Conservation (phyloP, 306 rosid genomes). For the Lathyrus tuberosus region DNA sequence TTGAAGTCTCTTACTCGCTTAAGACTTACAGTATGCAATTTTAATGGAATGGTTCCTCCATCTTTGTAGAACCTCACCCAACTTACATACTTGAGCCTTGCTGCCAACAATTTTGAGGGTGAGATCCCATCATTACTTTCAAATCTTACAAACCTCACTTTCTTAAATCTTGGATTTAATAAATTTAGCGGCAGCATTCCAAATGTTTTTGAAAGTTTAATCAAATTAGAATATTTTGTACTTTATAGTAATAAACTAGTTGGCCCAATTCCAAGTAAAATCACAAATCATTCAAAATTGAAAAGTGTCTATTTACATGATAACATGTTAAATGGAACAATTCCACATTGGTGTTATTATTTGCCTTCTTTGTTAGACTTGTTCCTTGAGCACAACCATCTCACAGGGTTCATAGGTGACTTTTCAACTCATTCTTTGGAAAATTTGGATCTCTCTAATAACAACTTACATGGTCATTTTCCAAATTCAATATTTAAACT, state of each 20-base stretch:
- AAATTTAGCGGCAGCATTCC: conserved; percentile 27
- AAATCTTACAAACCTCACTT: conserved; percentile 10
- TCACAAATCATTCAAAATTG: not conserved
- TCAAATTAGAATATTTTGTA: not conserved
- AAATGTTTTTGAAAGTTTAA: not conserved
- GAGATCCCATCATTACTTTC: conserved; percentile 18
- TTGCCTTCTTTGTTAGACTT: not conserved
- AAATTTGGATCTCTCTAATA: not conserved
- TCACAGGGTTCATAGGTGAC: not conserved
- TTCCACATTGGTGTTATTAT: not conserved
- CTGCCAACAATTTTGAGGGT: not conserved
- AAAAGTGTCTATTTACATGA: rapidly evolving
- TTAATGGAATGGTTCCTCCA: not conserved
- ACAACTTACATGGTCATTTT: not conserved
- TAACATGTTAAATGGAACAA: conserved; percentile 30
- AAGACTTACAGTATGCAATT: rapidly evolving
- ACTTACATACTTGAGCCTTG: not conserved
- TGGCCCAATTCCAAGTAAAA: conserved; percentile 15
- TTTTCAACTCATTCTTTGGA: not conserved
- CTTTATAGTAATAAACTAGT: not conserved
- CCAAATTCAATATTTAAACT: conserved; percentile 30
- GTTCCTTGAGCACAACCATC: not conserved
- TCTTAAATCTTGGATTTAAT: not conserved
- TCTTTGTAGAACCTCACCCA: conserved; percentile 37
- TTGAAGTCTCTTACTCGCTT: not conserved